Evolutionary conservation across 1,284 basidiomycete genomes (phyloP), one percentile per base, ranked within the genome.

Genomic region (Sphaerobolus stellatus): DNA sequence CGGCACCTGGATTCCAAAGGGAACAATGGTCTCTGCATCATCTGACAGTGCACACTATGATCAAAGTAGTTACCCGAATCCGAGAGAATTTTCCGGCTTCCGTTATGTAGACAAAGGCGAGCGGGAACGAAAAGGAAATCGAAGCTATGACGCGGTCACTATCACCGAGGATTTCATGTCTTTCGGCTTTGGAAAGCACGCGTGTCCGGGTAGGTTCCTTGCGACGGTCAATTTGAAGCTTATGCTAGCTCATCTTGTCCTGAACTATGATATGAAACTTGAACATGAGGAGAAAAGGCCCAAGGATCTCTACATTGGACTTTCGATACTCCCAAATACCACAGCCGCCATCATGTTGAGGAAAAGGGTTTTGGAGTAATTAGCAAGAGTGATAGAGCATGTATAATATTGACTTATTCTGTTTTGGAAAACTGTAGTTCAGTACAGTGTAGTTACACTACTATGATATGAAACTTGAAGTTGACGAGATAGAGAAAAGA

Each of bases 121-220:
- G 27, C 47, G 31, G 3, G 62, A 67, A 2, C 62, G 48, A 8
- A 60, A 58, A 22, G 63, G 61, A 16, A 29, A 59, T 60, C 45
- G 36, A n/a, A 64, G 59, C 36, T 55, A 65, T 33, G 64, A 64
- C 48, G 54, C 61, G 13, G 62, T 64, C n/a, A 63, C 62, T 31
- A 66, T 64, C 13, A 61, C 58, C 18, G 8, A 48, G 2, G 62
- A 62, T 1, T 68, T 60, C 49, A 45, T 71, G 27, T n/a, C 65
- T 5, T 72, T 71, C 50, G 69, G 70, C 1, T 60, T 63, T 41
- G 68, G 68, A 2, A 52, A 58, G 18, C 65, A n/a, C 4, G 28
- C 41, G 14, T 75, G 71, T 53, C 71, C 71, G 2, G 73, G 72
- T 1, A 64, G 73, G 29, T 75, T 73, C 59, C 74, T 75, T 56